These are phyloP conservation scores for Silybum marianum DNA, from an alignment of 129 eudicot genomes.

Conservation along the genomic window DNA sequence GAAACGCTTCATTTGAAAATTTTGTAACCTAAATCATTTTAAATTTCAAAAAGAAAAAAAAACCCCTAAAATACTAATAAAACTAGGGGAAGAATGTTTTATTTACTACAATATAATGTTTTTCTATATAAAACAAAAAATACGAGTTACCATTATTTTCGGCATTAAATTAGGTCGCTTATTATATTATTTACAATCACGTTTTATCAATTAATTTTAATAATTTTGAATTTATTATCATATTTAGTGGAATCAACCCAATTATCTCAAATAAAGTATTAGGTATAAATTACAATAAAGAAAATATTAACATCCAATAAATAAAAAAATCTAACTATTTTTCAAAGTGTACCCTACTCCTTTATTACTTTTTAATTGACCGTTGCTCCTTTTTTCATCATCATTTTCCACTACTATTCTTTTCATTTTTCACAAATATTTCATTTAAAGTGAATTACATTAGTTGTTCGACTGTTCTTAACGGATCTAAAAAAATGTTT, in stretches of 20 bases:
- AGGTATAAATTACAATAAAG: background rate
- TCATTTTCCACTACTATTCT: constrained; percentile 8
- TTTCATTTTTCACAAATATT: background rate
- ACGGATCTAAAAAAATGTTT: background rate
- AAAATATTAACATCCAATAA: background rate
- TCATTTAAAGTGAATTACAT: background rate
- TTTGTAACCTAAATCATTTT: background rate
- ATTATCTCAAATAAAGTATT: background rate
- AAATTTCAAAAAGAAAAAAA: too few species aligned
- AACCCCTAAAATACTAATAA: background rate
- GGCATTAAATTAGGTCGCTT: background rate
- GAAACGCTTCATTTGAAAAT: background rate
- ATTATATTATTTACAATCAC: background rate
- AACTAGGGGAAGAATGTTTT: background rate
- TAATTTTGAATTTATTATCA: background rate
- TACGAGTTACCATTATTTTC: background rate
- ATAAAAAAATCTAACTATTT: background rate
- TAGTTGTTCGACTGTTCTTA: background rate
- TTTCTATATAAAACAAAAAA: background rate
- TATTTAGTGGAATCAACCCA: background rate
- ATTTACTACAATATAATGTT: background rate
- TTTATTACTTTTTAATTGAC: constrained; percentile 2
- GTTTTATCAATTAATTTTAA: background rate
- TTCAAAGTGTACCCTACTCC: constrained; percentile 10
- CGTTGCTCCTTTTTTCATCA: background rate